Base-by-base conservation (phyloP, 1,139 yeast genomes). In the Petasospora fabianii region DNA sequence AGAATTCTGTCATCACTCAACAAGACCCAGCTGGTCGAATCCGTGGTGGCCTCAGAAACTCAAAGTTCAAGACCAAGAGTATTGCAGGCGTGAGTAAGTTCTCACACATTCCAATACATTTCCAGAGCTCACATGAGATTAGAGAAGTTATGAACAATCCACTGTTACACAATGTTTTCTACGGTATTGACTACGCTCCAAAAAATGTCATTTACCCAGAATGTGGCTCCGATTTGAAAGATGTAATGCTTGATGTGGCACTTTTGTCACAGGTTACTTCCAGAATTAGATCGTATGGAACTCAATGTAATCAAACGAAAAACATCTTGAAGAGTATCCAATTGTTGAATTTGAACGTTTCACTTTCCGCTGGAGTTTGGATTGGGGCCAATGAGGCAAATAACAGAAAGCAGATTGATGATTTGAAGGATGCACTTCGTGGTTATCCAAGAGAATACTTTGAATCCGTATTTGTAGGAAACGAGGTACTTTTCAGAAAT, bases 351-450 rank as follows among this genome's bases (percentile, higher is more conserved):
- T 56, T 80, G 30, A 70, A 79, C 47, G 67, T 81, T 69, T 73
- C 80, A 0, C 55, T 83, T 21, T 62, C 84, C 0, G 56, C 81
- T 54, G 88, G 88, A 1, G 73, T 82, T 2, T 78, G 84, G 84
- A 73, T 80, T 30, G 77, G 80, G 1, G 41, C 50, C 0, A 64
- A 74, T 54, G 63, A 66, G 10, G 56, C 58, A 1, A 59, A 63
- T 2, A 73, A 77, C 38, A 46, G 58, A 15, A 53, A 55, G 4
- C 82, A 79, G 44, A 51, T 77, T 33, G 51, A 60, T 4, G 64
- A 60, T 7, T 66, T 79, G 68, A 66, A 73, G 51, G 39, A 53
- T 5, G 48, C 77, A 0, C 50, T 82, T 22, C 46, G 45, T 5
- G 59, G 56, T 19, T 75, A 71, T 48, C 84, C 84, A 1, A 56